Evolutionary conservation across 768 basidiomycete genomes (phyloP).

Genomic region (Naganishia kalamii): DNA sequence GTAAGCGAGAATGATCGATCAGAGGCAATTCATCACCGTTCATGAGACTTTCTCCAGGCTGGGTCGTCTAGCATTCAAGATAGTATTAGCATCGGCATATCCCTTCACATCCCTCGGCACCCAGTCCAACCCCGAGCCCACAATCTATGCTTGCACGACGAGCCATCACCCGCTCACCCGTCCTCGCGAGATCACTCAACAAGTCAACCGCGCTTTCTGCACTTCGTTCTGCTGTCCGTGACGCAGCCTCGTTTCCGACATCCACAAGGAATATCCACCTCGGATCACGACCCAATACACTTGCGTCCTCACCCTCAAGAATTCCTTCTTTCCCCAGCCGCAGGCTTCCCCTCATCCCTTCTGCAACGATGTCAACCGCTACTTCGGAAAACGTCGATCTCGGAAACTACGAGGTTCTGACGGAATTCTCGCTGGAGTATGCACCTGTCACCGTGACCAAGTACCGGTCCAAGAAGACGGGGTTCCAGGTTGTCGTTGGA

Average conservation of each 20-base stretch:
- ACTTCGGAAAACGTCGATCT: constrained; percentile 40
- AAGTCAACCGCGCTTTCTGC: background rate
- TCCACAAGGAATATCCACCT: background rate
- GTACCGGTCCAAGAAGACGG: constrained; percentile 79
- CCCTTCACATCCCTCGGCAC: background rate
- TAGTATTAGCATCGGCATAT: no score
- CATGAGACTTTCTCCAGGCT: no score
- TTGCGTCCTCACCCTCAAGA: background rate
- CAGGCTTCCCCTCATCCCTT: background rate
- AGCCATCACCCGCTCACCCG: background rate
- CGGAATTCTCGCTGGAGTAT: constrained; percentile 67
- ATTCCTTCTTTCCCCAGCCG: background rate
- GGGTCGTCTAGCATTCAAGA: no score
- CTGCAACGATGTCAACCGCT: constrained; percentile 1
- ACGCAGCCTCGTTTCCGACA: background rate
- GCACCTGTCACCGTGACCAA: constrained; percentile 76
- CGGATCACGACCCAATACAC: background rate
- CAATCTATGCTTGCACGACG: constrained; percentile 15
- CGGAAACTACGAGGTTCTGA: constrained; percentile 79
- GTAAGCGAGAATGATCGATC: background rate
- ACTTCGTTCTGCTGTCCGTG: background rate
- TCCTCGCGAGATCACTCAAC: constrained; percentile 6
- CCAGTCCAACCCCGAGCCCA: no score
- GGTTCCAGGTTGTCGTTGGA: constrained; percentile 81
- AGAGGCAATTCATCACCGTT: background rate